These are phyloP conservation scores for Pleurotus salmoneostramineus DNA, from an alignment of 768 basidiomycete genomes.

Conservation along the genomic window DNA sequence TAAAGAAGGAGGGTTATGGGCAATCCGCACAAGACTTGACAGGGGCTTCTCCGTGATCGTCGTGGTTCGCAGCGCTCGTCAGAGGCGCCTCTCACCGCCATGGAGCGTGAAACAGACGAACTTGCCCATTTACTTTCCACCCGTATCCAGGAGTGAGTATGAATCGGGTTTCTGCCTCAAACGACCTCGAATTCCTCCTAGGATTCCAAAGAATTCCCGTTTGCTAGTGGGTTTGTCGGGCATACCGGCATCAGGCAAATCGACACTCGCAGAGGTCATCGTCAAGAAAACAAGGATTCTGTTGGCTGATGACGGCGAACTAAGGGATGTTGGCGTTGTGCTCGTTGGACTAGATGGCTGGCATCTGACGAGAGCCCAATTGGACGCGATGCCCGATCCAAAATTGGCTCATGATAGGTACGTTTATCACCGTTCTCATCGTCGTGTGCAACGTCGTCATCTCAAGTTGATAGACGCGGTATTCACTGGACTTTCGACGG, in stretches of 20 bases:
- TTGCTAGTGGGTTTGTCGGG: conserved; percentile 73
- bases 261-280: conserved; percentile 63
- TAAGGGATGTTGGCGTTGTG: conserved; percentile 36
- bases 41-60: no score
- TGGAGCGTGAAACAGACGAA: conserved; percentile 36
- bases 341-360: conserved; percentile 88
- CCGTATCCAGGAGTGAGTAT: conserved; percentile 32
- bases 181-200: conserved; percentile 13
- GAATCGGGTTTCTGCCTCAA: background rate
- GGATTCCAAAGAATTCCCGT: conserved; percentile 34
- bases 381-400: conserved; percentile 76
- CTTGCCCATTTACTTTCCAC: conserved; percentile 34
- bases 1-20: background rate
- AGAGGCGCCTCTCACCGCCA: conserved; percentile 11
- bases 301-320: conserved; percentile 16
- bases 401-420: conserved; percentile 61
- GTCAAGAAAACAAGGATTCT: conserved; percentile 47
- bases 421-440: conserved; percentile 37
- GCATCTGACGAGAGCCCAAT: conserved; percentile 79
- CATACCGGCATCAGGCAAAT: conserved; percentile 86
- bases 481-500: conserved; percentile 92
- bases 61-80: background rate
- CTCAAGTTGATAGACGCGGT: conserved; percentile 47
- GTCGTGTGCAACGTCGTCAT: conserved; percentile 54
- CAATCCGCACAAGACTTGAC: conserved; percentile 5